A percentile compares a stretch with the other conserved stretches of the same genome.
Evolutionary conservation across 78 protist genomes (phyloP).

Genomic region (Thecamonas trahens): DNA sequence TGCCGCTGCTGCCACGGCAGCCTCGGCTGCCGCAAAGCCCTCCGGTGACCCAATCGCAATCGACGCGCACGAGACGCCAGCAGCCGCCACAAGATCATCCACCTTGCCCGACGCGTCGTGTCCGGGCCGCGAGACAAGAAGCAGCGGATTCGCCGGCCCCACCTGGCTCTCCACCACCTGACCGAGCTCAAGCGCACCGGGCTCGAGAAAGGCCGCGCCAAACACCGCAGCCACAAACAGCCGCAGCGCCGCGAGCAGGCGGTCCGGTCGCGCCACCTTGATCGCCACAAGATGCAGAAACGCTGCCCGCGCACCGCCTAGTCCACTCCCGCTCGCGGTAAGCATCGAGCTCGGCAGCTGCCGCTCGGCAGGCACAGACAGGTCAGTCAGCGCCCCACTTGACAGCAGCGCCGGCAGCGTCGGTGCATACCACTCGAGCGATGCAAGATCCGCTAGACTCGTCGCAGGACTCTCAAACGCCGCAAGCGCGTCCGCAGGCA

Average conservation of each 20-base stretch:
- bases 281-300: slow-evolving; percentile 52
- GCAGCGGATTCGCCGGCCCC: slow-evolving; percentile 53
- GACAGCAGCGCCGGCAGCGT: no score
- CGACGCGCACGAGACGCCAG: background rate
- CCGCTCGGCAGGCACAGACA: no score
- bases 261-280: slow-evolving; percentile 77
- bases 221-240: slow-evolving; percentile 46
- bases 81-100: slow-evolving; percentile 35
- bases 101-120: slow-evolving; percentile 76
- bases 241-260: slow-evolving; percentile 9
- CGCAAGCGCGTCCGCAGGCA: no score
- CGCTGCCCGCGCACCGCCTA: background rate
- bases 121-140: slow-evolving; percentile 84
- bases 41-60: slow-evolving; percentile 96
- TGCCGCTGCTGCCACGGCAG: slow-evolving; percentile 66
- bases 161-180: slow-evolving; percentile 7
- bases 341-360: no score
- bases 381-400: no score
- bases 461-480: no score
- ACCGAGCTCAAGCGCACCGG: no score
- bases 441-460: no score
- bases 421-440: no score
- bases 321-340: background rate
- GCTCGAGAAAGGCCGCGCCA: slow-evolving; percentile 43
- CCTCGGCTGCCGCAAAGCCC: slow-evolving; percentile 80